Evolutionary conservation across 352 stramenopile species (phyloP), one percentile per base, ranked within the genome.

Genomic region (Phytophthora melonis): DNA sequence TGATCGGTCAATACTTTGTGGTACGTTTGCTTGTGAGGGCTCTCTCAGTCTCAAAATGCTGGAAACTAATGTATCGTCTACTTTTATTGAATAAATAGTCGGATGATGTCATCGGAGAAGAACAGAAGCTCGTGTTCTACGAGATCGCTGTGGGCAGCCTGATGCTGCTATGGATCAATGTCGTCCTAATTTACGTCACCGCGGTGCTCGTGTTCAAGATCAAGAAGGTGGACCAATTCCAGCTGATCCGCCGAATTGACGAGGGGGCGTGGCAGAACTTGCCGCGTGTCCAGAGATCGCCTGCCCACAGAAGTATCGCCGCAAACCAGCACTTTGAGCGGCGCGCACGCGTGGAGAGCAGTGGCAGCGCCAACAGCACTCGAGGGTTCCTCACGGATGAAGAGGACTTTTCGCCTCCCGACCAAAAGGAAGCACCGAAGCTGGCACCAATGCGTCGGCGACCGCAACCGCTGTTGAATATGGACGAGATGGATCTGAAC

Each of bases 131-230:
- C 43, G 82, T 95, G 27, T 97, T 95, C 70, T 94, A 93, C 45
- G 90, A 97, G 65, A 97, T 97, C 52, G 88, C 90, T 18, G 86
- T 95, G 23, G 90, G 87, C 8, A 97, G 88, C 59, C 75, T 83
- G 32, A 83, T 95, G 80, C 84, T 97, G 3, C 67, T 95, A 65
- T 95, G 88, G 88, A 94, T 97, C 61, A 97, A 97, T 64, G 86
- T 96, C 36, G 75, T 94, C 72, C 92, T 96, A 62, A 96, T 96
- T 66, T 96, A 96, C 78, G 78, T 94, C 57, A 93, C 86, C 27
- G 90, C 90, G 25, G 88, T 95, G 19, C 53, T 94, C n/a, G 87
- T 97, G 14, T 97, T 97, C 73, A 97, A 97, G 68, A 89, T 95
- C 61, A 97, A 97, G 70, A 85, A 93, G 45, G 88, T 96, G 0